Evolutionary conservation across 257 asterid genomes (phyloP).

Genomic region (Solanum clarkiae): DNA sequence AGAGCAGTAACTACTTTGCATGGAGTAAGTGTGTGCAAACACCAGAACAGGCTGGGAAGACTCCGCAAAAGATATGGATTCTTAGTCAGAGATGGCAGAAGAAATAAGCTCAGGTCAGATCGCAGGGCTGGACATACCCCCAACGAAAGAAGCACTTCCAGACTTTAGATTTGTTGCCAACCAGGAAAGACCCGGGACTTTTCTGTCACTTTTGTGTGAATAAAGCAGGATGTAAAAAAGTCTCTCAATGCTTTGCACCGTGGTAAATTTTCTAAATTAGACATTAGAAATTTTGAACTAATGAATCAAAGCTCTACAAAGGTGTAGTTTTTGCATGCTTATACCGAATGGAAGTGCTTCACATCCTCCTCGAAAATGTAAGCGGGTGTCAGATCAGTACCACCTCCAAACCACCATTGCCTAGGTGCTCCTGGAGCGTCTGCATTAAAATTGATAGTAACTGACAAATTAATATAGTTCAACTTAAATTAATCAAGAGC

Average conservation of each 20-base stretch:
- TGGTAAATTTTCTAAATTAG: background rate
- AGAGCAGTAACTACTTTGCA: background rate
- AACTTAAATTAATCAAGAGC: background rate
- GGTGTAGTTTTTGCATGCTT: background rate
- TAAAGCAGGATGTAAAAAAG: background rate
- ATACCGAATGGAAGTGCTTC: slow-evolving; percentile 90
- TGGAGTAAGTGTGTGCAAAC: background rate
- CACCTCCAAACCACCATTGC: slow-evolving; percentile 99
- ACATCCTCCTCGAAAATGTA: slow-evolving; percentile 95
- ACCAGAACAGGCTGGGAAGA: background rate
- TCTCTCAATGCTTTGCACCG: background rate
- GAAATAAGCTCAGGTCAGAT: background rate
- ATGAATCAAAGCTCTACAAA: background rate
- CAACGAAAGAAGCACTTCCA: background rate
- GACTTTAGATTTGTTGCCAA: background rate
- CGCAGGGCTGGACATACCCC: background rate
- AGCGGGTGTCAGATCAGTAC: slow-evolving; percentile 95
- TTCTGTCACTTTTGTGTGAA: background rate
- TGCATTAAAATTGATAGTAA: slow-evolving; percentile 22
- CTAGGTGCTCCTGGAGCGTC: slow-evolving; percentile 95
- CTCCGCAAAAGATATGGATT: background rate
- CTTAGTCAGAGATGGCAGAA: background rate
- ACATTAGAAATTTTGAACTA: background rate
- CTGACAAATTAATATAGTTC: background rate
- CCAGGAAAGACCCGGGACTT: background rate